phyloP scores from a whole-genome alignment of 805 yeast genomes.

The Starmerella apis region DNA sequence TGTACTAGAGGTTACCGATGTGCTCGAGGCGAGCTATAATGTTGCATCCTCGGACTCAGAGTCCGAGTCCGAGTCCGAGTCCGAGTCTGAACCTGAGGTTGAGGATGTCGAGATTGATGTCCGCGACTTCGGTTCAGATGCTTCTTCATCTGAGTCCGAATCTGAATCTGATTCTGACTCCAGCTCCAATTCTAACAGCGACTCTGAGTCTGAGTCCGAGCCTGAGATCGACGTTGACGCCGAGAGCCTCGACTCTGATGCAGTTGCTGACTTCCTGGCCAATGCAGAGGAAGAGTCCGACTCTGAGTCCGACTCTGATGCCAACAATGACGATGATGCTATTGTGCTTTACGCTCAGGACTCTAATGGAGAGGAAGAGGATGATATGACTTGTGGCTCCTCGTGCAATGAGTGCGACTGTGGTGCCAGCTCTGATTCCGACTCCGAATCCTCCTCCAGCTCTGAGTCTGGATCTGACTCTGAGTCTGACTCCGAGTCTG shows the following conservation, averaged over 20 bases:
- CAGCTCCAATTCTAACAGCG: background rate
- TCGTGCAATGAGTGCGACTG: conserved; percentile 13
- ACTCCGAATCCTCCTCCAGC: conserved; percentile 23
- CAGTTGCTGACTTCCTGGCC: conserved; percentile 22
- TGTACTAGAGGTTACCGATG: conserved; percentile 23
- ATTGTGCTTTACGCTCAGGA: conserved; percentile 15
- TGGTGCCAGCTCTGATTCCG: conserved; percentile 8
- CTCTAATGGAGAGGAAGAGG: conserved; percentile 19
- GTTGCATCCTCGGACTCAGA: conserved; percentile 18
- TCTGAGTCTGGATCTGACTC: conserved; percentile 11
- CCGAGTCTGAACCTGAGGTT: conserved; percentile 9
- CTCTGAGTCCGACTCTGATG: conserved; percentile 16
- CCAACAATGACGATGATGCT: conserved; percentile 3
- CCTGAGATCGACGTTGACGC: conserved; percentile 20
- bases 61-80: conserved; percentile 13
- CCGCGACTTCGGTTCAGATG: conserved; percentile 11
- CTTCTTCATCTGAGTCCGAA: conserved; percentile 8
- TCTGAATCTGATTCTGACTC: conserved; percentile 12
- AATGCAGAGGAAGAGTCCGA: conserved; percentile 18
- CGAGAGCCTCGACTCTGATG: conserved; percentile 25
- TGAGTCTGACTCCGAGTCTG: conserved; percentile 16
- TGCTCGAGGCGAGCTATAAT: conserved; percentile 23
- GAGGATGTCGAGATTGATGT: conserved; percentile 14
- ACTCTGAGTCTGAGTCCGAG: conserved; percentile 7
- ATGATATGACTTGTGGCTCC: conserved; percentile 6